These are phyloP conservation scores for Panaeolus cyanescens DNA, from an alignment of 768 basidiomycete genomes.

Conservation along the genomic window DNA sequence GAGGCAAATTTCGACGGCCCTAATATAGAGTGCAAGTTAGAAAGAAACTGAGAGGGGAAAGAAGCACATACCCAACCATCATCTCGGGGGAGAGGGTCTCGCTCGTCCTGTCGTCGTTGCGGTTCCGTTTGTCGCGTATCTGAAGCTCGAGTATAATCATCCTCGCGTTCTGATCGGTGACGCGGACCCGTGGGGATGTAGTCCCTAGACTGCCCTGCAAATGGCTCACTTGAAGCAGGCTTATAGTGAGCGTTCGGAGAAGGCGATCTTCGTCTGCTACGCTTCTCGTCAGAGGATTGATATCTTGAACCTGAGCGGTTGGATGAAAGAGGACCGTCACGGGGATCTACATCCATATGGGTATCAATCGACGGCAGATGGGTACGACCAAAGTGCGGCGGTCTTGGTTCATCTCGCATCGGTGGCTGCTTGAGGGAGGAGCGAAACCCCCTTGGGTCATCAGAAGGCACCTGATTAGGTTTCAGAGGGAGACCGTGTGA, in stretches of 20 bases:
- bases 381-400: conserved; percentile 10
- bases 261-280: conserved; percentile 27
- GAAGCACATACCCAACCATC: not conserved
- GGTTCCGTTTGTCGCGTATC: not conserved
- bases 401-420: not conserved
- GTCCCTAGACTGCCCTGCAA: not conserved
- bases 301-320: conserved; percentile 16
- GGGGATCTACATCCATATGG: conserved; percentile 28
- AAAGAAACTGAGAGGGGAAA: not conserved
- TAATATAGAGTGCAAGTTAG: not conserved
- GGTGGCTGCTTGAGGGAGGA: conserved; percentile 4
- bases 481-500: not conserved
- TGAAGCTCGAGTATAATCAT: not conserved
- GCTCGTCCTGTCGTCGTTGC: not conserved
- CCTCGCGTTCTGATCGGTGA: not conserved
- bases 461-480: not conserved
- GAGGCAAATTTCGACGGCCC: conserved; percentile 7
- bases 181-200: not conserved
- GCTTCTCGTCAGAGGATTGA: conserved; percentile 14
- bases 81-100: not conserved
- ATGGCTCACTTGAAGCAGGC: not conserved
- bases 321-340: conserved; percentile 11
- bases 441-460: not conserved
- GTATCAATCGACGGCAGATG: conserved; percentile 17
- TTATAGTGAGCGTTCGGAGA: conserved; percentile 19